Percentiles rank a stretch among this genome's conserved stretches.
These are phyloP conservation scores for Phytophthora citrophthora DNA, from an alignment of 352 stramenopile genomes.

Conservation along the genomic window DNA sequence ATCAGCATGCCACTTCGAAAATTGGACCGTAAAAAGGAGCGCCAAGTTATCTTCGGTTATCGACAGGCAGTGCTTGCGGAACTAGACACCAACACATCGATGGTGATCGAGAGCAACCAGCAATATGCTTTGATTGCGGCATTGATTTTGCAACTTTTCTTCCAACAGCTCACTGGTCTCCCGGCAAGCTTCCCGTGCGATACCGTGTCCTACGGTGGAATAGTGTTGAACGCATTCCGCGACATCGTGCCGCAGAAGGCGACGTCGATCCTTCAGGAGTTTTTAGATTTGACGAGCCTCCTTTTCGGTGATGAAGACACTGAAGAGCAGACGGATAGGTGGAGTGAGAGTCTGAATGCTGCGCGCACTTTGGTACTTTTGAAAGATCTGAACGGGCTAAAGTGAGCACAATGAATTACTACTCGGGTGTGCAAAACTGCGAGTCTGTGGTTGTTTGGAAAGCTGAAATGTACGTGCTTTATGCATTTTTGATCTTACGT, in stretches of 20 bases:
- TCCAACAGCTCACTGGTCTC: slow-evolving; percentile 70
- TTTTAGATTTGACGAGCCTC: slow-evolving; percentile 24
- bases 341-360: slow-evolving; percentile 33
- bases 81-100: slow-evolving; percentile 40
- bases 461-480: slow-evolving; percentile 9
- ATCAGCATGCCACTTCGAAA: slow-evolving; percentile 83
- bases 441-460: slow-evolving; percentile 10
- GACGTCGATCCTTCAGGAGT: slow-evolving; percentile 34
- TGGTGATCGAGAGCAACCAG: slow-evolving; percentile 15
- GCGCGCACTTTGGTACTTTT: slow-evolving; percentile 40
- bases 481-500: slow-evolving; percentile 17
- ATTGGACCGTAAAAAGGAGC: slow-evolving; percentile 85
- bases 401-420: slow-evolving; percentile 25
- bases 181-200: slow-evolving; percentile 51
- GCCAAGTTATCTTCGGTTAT: slow-evolving; percentile 70
- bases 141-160: slow-evolving; percentile 64
- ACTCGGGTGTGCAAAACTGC: neutral
- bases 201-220: slow-evolving; percentile 39
- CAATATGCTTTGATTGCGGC: slow-evolving; percentile 32
- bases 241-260: slow-evolving; percentile 42
- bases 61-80: slow-evolving; percentile 54
- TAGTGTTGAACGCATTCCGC: slow-evolving; percentile 54
- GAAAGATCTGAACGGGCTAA: slow-evolving; percentile 45
- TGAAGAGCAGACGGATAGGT: slow-evolving; percentile 22
- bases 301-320: slow-evolving; percentile 19